phyloP scores from a whole-genome alignment of 1,139 yeast species.

The Hyphopichia buzzinii region DNA sequence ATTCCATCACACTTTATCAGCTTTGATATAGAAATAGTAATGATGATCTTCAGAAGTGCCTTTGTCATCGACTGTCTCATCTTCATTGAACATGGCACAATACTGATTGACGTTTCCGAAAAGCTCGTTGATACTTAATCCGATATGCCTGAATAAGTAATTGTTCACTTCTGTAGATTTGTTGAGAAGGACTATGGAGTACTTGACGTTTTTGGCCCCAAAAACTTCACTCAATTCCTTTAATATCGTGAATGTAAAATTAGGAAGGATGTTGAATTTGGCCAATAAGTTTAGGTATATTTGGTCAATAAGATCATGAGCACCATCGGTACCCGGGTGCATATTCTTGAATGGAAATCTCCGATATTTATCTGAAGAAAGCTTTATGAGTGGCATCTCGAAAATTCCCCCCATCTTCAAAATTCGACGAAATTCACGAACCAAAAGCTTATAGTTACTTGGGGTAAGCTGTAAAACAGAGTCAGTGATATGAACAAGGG shows the following conservation, averaged over 20 bases:
- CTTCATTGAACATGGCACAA: slow-evolving; percentile 20
- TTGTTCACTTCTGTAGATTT: slow-evolving; percentile 31
- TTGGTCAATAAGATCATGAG: slow-evolving; percentile 12
- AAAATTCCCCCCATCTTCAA: slow-evolving; percentile 36
- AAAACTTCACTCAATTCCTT: slow-evolving; percentile 25
- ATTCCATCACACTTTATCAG: slow-evolving; percentile 17
- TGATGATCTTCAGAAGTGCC: slow-evolving; percentile 20
- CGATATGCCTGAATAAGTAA: slow-evolving; percentile 30
- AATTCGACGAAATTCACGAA: slow-evolving; percentile 36
- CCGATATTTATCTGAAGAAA: slow-evolving; percentile 15
- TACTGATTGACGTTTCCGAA: slow-evolving; percentile 33
- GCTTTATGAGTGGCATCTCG: slow-evolving; percentile 30
- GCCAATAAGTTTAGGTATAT: slow-evolving; percentile 15
- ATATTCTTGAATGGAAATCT: slow-evolving; percentile 1
- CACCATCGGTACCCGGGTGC: background rate
- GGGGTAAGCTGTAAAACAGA: slow-evolving; percentile 30
- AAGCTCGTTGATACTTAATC: slow-evolving; percentile 32
- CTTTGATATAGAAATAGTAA: slow-evolving; percentile 31
- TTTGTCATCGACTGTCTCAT: slow-evolving; percentile 11
- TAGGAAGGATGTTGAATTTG: slow-evolving; percentile 25
- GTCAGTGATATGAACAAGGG: slow-evolving; percentile 38
- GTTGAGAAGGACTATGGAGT: slow-evolving; percentile 29
- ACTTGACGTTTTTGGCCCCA: slow-evolving; percentile 35
- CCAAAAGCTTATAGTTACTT: slow-evolving; percentile 22
- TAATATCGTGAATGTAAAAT: slow-evolving; percentile 23